phyloP scores from a whole-genome alignment of 2,329 filamentous ascomycete genomes.

The Alternaria dauci region DNA sequence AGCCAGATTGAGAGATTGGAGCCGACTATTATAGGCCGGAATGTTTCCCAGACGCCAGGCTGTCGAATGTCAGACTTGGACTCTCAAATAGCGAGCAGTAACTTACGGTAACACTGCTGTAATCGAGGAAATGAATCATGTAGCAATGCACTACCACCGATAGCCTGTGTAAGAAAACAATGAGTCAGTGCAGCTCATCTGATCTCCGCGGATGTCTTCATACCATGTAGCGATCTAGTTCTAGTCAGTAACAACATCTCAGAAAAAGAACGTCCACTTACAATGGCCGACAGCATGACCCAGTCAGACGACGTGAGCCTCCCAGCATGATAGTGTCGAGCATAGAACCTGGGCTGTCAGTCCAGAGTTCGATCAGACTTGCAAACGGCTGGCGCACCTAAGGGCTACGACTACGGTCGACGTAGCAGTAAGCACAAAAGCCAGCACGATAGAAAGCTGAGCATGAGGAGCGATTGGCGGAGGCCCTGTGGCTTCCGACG shows the following conservation, averaged over 20 bases:
- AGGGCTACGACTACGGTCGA: constrained; percentile 43
- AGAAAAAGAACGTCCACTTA: constrained; percentile 16
- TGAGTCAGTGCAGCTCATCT: background rate
- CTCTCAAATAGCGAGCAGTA: too few species aligned
- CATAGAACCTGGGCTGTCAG: constrained; percentile 36
- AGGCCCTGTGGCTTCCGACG: background rate
- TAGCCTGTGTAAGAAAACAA: constrained; percentile 11
- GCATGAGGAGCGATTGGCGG: constrained; percentile 32
- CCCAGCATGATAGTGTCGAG: constrained; percentile 36
- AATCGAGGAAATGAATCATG: constrained; percentile 36
- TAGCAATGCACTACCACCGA: constrained; percentile 40
- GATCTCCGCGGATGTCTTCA: background rate
- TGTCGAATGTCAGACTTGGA: background rate
- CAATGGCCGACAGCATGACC: constrained; percentile 40
- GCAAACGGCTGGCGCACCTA: constrained; percentile 26
- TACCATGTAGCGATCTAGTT: constrained; percentile 40
- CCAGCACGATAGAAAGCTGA: constrained; percentile 31
- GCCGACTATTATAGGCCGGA: constrained; percentile 18
- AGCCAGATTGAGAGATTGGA: constrained; percentile 36
- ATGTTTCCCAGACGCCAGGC: constrained; percentile 9
- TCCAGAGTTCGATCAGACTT: background rate
- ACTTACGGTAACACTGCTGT: constrained; percentile 27
- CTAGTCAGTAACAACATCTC: constrained; percentile 16
- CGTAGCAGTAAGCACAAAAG: constrained; percentile 38
- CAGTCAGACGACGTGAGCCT: constrained; percentile 42